Conservation (phyloP, 169 alveolate species). For the Plasmodium vinckei region DNA sequence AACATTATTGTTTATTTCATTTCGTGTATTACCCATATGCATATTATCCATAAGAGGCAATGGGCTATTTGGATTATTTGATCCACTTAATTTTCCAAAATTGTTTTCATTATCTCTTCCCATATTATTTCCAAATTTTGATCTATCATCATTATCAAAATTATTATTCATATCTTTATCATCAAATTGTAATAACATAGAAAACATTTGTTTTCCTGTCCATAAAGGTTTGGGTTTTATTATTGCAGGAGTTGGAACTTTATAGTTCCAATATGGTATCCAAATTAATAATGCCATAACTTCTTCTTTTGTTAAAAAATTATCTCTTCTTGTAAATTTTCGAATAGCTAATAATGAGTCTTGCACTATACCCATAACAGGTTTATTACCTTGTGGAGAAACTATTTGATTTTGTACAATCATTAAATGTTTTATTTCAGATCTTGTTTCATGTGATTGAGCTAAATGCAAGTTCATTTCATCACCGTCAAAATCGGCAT, state of each 20-base stretch:
- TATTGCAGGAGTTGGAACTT: conserved; percentile 98
- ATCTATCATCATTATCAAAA: conserved; percentile 50
- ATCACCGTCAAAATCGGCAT: conserved; percentile 99
- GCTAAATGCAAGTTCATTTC: conserved; percentile 99
- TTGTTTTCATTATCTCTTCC: conserved; percentile 22
- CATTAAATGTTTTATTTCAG: conserved; percentile 99
- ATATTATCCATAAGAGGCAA: conserved; percentile 13
- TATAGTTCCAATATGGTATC: conserved; percentile 98
- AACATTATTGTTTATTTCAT: conserved; percentile 2
- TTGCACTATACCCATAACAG: conserved; percentile 99
- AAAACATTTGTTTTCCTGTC: conserved; percentile 99
- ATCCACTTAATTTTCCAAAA: not conserved
- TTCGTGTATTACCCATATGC: conserved; percentile 2
- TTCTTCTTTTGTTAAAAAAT: conserved; percentile 95
- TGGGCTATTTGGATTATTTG: conserved; percentile 53
- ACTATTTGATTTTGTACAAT: conserved; percentile 99
- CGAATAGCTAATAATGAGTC: conserved; percentile 97
- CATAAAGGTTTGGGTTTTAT: conserved; percentile 97
- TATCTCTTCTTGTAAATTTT: conserved; percentile 97
- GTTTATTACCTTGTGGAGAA: conserved; percentile 99
- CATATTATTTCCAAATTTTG: conserved; percentile 53
- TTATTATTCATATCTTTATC: conserved; percentile 74
- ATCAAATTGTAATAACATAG: conserved; percentile 94
- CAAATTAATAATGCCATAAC: conserved; percentile 96
- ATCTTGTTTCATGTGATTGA: conserved; percentile 97